Evolutionary conservation across 2,329 filamentous ascomycete genomes (phyloP), one percentile per base, ranked within the genome.

Genomic region (Hirsutella rhossiliensis): DNA sequence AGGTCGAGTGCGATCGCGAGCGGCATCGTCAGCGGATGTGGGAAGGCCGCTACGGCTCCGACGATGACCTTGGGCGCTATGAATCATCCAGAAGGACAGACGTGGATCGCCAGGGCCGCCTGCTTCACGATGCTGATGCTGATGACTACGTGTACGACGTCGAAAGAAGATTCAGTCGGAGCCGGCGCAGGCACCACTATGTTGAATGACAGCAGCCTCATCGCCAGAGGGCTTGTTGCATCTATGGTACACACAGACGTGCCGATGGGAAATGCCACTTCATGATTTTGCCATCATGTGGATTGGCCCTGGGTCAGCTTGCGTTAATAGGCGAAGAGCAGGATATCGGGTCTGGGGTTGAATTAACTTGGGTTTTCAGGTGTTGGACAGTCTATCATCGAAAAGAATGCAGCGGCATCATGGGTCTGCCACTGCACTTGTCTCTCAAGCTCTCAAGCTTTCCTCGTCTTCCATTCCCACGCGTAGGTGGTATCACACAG

Each of bases 1-100:
- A 61, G 39, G 54, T 72, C 11, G 68, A 71, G 51, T 55, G 59
- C 12, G 58, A 61, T 13, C 56, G 57, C 29, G 61, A 59, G 39
- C 55, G 56, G 29, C 50, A 52, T n/a, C 56, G 54, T 17, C 57
- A 64, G 46, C 48, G 58, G 12, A 53, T 53, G 5, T 63, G 64
- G 63, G 63, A 65, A 47, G 48, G 51, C 13, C 57, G 56, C 28
- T 57, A 58, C 45, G 34, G 9, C 5, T 37, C 34, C 7, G 34
- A 37, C 5, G n/a, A 37, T 11, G 34, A 37, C n/a, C 34, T 37
- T 13, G 34, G n/a, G 34, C 34, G 34, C 18, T 37, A 37, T 11
- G 34, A 19, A 17, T 19, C 34, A 11, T 37, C 34, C 15, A 37
- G 18, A 18, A 37, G 59, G 5, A 43, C 41, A 17, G 48, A 45